A percentile compares a stretch with the other conserved stretches of the same genome.
Conservation (phyloP, 805 yeast species). For the Hanseniaspora nectarophila region DNA sequence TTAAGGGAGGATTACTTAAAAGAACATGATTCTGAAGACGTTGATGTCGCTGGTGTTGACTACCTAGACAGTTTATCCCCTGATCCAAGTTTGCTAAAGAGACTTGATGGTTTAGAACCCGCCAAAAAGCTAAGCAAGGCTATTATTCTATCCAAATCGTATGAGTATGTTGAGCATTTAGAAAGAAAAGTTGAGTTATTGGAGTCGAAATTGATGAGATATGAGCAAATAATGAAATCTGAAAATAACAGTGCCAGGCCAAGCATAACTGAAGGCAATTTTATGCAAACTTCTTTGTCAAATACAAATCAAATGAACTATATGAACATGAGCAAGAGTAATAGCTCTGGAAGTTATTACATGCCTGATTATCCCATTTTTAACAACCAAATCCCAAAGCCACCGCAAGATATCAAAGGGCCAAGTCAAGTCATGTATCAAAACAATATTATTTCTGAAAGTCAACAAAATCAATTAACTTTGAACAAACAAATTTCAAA, state of each 20-base stretch:
- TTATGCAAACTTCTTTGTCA: background rate
- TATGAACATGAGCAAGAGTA: slow-evolving; percentile 4
- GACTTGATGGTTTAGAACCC: slow-evolving; percentile 63
- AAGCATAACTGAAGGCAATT: slow-evolving; percentile 15
- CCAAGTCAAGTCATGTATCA: background rate
- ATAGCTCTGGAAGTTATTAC: slow-evolving; percentile 3
- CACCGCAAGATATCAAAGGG: slow-evolving; percentile 1
- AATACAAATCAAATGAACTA: background rate
- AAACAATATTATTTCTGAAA: background rate
- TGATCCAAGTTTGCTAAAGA: slow-evolving; percentile 41
- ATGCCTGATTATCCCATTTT: background rate
- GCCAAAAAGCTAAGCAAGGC: slow-evolving; percentile 71
- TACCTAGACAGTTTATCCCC: slow-evolving; percentile 15
- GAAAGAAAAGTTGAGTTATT: slow-evolving; percentile 47
- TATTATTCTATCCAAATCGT: slow-evolving; percentile 59
- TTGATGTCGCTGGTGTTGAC: no score
- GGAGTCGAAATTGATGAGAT: slow-evolving; percentile 27
- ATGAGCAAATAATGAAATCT: slow-evolving; percentile 28
- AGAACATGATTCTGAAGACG: background rate
- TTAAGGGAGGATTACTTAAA: slow-evolving; percentile 28
- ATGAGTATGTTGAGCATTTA: slow-evolving; percentile 65
- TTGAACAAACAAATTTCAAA: background rate
- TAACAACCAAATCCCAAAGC: background rate
- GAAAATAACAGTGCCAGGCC: slow-evolving; percentile 2
- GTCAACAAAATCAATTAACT: no score